A percentile compares a stretch with the other conserved stretches of the same genome.
These are phyloP conservation scores for Farysia itapuensis DNA, from an alignment of 1,284 basidiomycete species.

Conservation along the genomic window DNA sequence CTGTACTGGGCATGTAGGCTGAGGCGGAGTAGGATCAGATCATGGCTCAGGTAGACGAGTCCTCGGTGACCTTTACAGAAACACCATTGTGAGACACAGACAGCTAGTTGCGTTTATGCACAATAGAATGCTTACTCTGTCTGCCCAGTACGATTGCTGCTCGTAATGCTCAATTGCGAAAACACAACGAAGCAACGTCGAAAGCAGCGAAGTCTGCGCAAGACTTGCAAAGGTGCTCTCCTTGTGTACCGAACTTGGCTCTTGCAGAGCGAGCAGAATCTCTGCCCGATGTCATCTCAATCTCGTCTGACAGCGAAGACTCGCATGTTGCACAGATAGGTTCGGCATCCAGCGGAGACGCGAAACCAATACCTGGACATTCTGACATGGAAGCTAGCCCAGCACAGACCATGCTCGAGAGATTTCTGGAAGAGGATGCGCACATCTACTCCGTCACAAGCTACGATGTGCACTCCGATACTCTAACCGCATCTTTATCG, in stretches of 20 bases:
- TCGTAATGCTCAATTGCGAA: constrained; percentile 19
- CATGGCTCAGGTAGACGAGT: constrained; percentile 4
- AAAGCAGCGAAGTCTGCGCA: neutral
- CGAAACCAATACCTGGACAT: too few relatives aligned
- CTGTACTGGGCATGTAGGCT: constrained; percentile 2
- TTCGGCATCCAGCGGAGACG: too few relatives aligned
- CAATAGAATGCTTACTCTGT: neutral
- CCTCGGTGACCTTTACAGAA: constrained; percentile 16
- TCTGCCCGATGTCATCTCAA: constrained; percentile 15
- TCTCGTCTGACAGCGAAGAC: constrained; percentile 19
- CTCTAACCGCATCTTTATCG: neutral
- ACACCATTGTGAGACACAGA: constrained; percentile 40
- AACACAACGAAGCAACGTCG: neutral
- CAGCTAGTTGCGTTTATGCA: neutral
- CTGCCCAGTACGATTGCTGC: constrained; percentile 32
- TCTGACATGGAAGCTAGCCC: neutral
- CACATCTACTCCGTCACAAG: neutral
- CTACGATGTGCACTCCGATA: neutral
- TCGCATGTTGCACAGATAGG: too few relatives aligned
- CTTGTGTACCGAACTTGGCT: too few relatives aligned
- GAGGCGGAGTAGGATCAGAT: constrained; percentile 1
- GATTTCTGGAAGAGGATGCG: neutral
- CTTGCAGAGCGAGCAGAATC: neutral
- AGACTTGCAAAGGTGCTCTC: neutral
- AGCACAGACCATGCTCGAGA: neutral